Conservation (phyloP, 2,329 filamentous ascomycete genomes). For the Diaporthe aspalathi region DNA sequence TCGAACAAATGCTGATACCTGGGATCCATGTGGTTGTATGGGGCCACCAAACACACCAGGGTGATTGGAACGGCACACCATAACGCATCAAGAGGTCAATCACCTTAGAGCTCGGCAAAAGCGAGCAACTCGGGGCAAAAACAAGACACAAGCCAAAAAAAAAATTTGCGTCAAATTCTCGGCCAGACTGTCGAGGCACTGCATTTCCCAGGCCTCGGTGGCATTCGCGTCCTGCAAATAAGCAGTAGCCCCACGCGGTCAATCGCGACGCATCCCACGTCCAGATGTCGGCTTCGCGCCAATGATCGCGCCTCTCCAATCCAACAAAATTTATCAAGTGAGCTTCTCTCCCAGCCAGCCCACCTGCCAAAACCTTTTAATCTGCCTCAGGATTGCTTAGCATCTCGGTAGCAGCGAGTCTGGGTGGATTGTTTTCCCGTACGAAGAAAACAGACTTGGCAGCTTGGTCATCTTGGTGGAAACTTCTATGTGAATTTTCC, state of each 20-base stretch:
- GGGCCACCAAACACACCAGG: not conserved
- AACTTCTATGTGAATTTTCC: not conserved
- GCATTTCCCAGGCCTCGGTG: not conserved
- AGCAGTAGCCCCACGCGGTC: slow-evolving; percentile 3
- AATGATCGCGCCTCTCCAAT: slow-evolving; percentile 1
- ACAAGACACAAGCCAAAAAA: not conserved
- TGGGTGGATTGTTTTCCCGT: not conserved
- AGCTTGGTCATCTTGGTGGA: not conserved
- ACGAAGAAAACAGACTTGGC: not conserved
- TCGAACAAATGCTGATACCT: not conserved
- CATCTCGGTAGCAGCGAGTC: not conserved
- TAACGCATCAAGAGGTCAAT: not conserved
- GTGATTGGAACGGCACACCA: not conserved
- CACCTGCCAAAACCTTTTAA: not conserved
- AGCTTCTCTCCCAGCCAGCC: not conserved
- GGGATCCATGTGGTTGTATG: not conserved
- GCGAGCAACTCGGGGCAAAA: not conserved
- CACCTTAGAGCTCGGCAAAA: not conserved
- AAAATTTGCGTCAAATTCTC: not conserved
- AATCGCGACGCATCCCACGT: slow-evolving; percentile 17
- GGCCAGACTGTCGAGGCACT: not conserved
- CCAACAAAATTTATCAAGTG: not conserved
- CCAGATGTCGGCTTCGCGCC: slow-evolving; percentile 16
- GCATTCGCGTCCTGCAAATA: not conserved
- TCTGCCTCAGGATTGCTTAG: not conserved